Evolutionary conservation across 345 rosid species (phyloP).

Genomic region (Lumnitzera littorea): DNA sequence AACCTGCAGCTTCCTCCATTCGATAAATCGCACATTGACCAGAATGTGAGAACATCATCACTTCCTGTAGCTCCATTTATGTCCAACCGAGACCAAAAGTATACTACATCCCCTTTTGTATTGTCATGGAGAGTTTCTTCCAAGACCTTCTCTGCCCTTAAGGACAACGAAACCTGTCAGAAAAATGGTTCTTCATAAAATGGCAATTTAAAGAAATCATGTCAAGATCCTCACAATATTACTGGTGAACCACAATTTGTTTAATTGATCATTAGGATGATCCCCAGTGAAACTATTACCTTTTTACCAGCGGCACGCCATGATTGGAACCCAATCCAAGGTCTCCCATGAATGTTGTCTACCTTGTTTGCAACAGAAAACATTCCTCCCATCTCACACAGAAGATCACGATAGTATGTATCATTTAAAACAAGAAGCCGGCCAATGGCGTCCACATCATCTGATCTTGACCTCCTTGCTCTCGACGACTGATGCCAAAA

Average conservation of each 20-base stretch:
- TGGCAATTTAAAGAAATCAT: too few relatives aligned
- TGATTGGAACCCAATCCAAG: constrained; percentile 99
- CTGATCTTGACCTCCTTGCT: constrained; percentile 80
- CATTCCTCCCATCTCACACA: constrained; percentile 98
- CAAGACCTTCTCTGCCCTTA: constrained; percentile 50
- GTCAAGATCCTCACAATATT: too few relatives aligned
- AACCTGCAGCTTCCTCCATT: constrained; percentile 77
- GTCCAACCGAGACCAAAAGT: constrained; percentile 63
- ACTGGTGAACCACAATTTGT: neutral
- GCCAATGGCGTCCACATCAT: constrained; percentile 85
- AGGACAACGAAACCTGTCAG: constrained; percentile 50
- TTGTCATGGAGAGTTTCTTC: constrained; percentile 43
- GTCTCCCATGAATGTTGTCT: constrained; percentile 86
- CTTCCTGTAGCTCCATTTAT: constrained; percentile 34
- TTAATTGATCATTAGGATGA: constrained; percentile 2
- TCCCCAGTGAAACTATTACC: constrained; percentile 42
- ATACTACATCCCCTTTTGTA: constrained; percentile 51
- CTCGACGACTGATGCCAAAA: constrained; percentile 47
- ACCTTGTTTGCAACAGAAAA: constrained; percentile 83
- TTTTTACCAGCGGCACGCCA: constrained; percentile 97
- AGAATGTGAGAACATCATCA: constrained; percentile 42
- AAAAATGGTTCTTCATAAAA: too few relatives aligned
- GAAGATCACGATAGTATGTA: constrained; percentile 49
- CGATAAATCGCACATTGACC: constrained; percentile 73
- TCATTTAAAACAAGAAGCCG: constrained; percentile 72